Base-by-base conservation (phyloP, 1,139 yeast species). In the Yamadazyma buinensis region DNA sequence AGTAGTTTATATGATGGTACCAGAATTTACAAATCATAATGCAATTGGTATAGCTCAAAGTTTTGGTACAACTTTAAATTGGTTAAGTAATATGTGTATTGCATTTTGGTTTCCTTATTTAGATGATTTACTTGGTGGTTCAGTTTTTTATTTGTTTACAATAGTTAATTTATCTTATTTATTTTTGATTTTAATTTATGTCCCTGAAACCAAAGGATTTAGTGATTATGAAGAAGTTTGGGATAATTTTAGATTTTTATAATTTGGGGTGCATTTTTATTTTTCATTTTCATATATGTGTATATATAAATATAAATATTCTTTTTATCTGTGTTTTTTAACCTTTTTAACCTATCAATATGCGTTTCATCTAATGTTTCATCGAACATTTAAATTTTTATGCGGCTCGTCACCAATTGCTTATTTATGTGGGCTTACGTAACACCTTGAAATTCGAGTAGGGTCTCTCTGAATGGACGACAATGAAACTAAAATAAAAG, bases 41-140 rank as follows among this genome's bases (percentile, higher is more conserved):
- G 87, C 87, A 2, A 79, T 77, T 33, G 86, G 86, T 1, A 70
- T 78, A 30, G 95, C 96, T 0, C 97, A 90, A 58, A 80, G 94
- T 44, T 77, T 84, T 58, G 97, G 95, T 6, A 84, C 94, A 0
- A 76, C 85, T 7, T 70, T 85, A 54, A 90, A 88, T 57, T 88
- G 97, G 96, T 45, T 80, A 7, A 80, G 94, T 2, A 86, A 94
- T 3, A 86, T 90, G 49, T 43, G 77, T 1, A 75, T 90, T 34
- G 96, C 95, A 0, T 81, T 70, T 45, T 51, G 74, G 26, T 90
- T 90, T 63, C 97, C 97, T 0, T 28, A 53, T 12, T 37, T 61
- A 25, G 58, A 52, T 34, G 46, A 44, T n/a, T 13, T 32, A 14
- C 39, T 64, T 12, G 61, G 58, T 1, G 66, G 65, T 1, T 41